phyloP scores from a whole-genome alignment of 2,329 filamentous ascomycete genomes.

The Rugonectria rugulosa region DNA sequence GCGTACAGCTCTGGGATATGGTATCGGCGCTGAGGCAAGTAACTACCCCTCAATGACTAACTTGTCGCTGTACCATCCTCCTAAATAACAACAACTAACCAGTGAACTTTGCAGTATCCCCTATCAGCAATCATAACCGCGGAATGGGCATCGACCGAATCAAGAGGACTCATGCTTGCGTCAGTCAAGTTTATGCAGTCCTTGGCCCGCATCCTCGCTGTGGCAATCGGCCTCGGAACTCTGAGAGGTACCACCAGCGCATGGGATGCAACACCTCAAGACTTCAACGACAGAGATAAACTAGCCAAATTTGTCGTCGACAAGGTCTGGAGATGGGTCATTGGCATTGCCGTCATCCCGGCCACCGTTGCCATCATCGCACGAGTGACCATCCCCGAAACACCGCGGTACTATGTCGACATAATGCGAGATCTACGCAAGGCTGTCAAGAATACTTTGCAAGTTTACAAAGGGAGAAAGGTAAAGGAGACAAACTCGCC shows the following conservation, averaged over 20 bases:
- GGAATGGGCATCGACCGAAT: slow-evolving; percentile 13
- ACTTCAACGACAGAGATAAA: too few relatives aligned
- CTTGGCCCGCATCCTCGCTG: background rate
- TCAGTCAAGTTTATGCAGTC: slow-evolving; percentile 10
- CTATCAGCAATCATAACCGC: slow-evolving; percentile 1
- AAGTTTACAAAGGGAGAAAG: too few relatives aligned
- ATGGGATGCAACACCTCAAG: too few relatives aligned
- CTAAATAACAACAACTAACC: too few relatives aligned
- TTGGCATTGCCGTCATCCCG: slow-evolving; percentile 56
- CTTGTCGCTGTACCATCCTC: too few relatives aligned
- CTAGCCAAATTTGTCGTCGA: slow-evolving; percentile 45
- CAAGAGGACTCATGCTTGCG: slow-evolving; percentile 8
- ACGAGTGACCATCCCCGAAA: slow-evolving; percentile 54
- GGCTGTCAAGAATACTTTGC: slow-evolving; percentile 5
- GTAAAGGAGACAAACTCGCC: too few relatives aligned
- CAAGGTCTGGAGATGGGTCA: slow-evolving; percentile 56
- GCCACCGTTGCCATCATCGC: slow-evolving; percentile 48
- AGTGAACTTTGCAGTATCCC: slow-evolving; percentile 10
- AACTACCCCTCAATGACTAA: background rate
- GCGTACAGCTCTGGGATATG: slow-evolving; percentile 18
- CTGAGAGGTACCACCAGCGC: background rate
- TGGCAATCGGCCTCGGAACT: background rate
- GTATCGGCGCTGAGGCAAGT: slow-evolving; percentile 23
- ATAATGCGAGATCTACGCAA: background rate
- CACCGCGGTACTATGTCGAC: slow-evolving; percentile 46